Base-by-base conservation (phyloP, 2,329 filamentous ascomycete genomes). In the Aureobasidium sp. region DNA sequence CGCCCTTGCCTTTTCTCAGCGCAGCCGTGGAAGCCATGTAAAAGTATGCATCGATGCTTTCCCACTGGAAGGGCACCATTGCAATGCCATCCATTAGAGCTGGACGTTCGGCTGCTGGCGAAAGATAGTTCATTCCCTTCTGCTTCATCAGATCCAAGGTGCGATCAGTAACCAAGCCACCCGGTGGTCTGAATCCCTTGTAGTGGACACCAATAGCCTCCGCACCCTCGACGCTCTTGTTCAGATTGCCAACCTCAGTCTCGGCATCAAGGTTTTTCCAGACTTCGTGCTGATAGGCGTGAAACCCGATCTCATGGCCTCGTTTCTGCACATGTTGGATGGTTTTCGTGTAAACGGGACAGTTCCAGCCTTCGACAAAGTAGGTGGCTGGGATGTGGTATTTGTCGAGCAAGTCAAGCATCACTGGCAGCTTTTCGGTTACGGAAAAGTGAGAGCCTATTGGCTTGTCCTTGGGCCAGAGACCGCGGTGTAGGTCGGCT, bases 221-320 rank as follows among this genome's bases (percentile, higher is more conserved):
- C n/a, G 69, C 63, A 11, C 64, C 53, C 20, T 66, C 67, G 55
- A 73, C 69, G 44, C 70, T 71, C 9, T 65, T 63, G 36, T 67
- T 65, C 42, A 73, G 67, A 52, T 72, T 72, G 9, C 44, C 62
- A 17, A 63, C 41, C 51, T 66, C 67, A 12, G 60, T 64, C 14
- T 64, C 62, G 9, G 64, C 66, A 34, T 68, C 63, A n/a, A 71
- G 66, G 41, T 67, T 67, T 44, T 59, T 65, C 71, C 71, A 73
- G 11, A 69, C 70, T 59, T 73, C 71, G 55, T 73, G 71, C 49
- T 70, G 70, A 64, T 67, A 72, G 4, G 69, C 71, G 62, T 73
- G 71, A 66, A 70, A 73, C 1, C 68, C 70, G 20, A 73, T 64
- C 53, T 73, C 71, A 58, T 71, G 69, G 9, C 70, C 70, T 36